Evolutionary conservation across 805 yeast species (phyloP), one percentile per base, ranked within the genome.

Genomic region (Ogataea methylovora): DNA sequence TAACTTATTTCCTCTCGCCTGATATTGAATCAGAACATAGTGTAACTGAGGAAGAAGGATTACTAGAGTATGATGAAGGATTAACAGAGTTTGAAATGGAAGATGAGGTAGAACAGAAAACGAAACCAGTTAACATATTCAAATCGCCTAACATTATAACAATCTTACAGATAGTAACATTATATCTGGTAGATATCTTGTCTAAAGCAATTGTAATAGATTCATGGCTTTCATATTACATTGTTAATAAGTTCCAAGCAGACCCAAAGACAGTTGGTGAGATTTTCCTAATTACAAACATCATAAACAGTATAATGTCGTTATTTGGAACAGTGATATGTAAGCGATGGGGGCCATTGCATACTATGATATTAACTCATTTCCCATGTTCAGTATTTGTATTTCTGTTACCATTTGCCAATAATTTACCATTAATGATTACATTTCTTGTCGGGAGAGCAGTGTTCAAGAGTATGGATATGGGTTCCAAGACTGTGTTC

Each of bases 401-500:
- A 24, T 49, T 58, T 11, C 29, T 63, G 14, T 56, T 65, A 18
- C 68, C 73, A 8, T 38, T 65, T 11, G 69, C 73, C 5, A 36
- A 47, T 4, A 49, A 56, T 18, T 44, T 64, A 23, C 30, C 36
- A 3, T 30, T 52, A 9, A 58, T 70, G 39, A 37, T 64, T 33
- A 42, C 53, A 11, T 47, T 61, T 4, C 38, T 61, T 27, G 41
- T 64, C 3, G 38, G 58, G 11, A 53, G 72, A 45, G 59, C 68
- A 1, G 43, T 57, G 3, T 61, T 68, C 24, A 66, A 67, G 41
- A 52, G 67, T 17, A 67, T 69, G 73, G 75, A 69, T 40, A 54
- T 62, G 20, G 69, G 72, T 1, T 67, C 73, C 8, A 69, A 69
- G 35, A 68, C 65, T 31, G 70, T 68, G 4, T 67, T 68, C 39